Evolutionary conservation across 2,329 filamentous ascomycete species (phyloP).

Genomic region (Venturiaceae sp.): DNA sequence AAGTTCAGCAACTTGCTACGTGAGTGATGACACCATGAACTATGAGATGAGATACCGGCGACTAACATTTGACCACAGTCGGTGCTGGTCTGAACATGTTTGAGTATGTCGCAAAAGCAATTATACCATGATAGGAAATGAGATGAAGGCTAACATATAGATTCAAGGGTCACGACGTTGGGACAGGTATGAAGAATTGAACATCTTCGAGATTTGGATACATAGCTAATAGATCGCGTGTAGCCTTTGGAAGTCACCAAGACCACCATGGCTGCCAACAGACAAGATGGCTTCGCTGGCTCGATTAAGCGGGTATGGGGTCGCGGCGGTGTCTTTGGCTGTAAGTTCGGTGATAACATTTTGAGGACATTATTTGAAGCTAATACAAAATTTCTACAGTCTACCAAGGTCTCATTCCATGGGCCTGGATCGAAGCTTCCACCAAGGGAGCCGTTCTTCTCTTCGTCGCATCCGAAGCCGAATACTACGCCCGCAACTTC

Average conservation of each 20-base stretch:
- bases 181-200: constrained; percentile 44
- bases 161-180: constrained; percentile 51
- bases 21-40: constrained; percentile 28
- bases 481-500: constrained; percentile 77
- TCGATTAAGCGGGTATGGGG: constrained; percentile 84
- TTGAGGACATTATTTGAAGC: neutral
- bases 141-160: constrained; percentile 10
- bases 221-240: neutral
- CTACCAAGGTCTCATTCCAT: constrained; percentile 98
- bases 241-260: constrained; percentile 97
- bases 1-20: constrained; percentile 98
- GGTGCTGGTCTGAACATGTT: constrained; percentile 94
- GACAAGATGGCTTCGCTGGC: constrained; percentile 72
- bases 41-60: constrained; percentile 4
- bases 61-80: constrained; percentile 37
- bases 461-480: constrained; percentile 96
- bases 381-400: constrained; percentile 43
- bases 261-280: constrained; percentile 98
- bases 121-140: neutral
- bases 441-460: constrained; percentile 98
- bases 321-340: constrained; percentile 87
- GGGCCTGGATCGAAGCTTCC: constrained; percentile 99
- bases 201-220: neutral
- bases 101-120: constrained; percentile 46
- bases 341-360: constrained; percentile 48